phyloP scores from a whole-genome alignment of 1,139 yeast genomes.

The Trichomonascaceae sp. region DNA sequence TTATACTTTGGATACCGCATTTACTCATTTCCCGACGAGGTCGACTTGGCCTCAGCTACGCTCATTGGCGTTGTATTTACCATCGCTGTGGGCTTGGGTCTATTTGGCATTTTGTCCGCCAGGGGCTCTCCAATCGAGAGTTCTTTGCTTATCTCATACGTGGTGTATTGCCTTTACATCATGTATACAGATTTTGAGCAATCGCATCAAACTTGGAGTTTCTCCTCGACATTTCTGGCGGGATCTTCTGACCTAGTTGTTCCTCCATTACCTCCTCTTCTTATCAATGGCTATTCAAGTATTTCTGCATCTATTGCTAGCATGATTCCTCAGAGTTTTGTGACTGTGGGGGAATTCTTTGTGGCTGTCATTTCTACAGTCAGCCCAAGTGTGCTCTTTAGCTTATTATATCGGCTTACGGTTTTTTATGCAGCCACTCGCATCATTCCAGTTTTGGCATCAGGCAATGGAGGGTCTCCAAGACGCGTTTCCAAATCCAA shows the following conservation, averaged over 20 bases:
- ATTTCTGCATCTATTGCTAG: constrained; percentile 40
- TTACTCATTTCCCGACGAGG: constrained; percentile 63
- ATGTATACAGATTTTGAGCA: constrained; percentile 70
- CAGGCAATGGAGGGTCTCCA: constrained; percentile 12
- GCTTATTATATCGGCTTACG: constrained; percentile 75
- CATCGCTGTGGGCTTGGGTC: constrained; percentile 63
- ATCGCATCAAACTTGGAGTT: constrained; percentile 15
- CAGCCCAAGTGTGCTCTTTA: constrained; percentile 74
- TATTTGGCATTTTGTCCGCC: constrained; percentile 78
- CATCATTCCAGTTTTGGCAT: constrained; percentile 56
- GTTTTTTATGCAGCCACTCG: constrained; percentile 92
- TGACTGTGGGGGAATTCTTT: constrained; percentile 64
- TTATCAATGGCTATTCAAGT: constrained; percentile 35
- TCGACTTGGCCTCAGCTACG: constrained; percentile 69
- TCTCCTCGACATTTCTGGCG: constrained; percentile 7
- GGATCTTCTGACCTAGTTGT: constrained; percentile 13
- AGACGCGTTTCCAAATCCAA: constrained; percentile 28
- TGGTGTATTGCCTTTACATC: constrained; percentile 87
- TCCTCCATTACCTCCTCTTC: constrained; percentile 34
- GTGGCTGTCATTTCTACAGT: constrained; percentile 65
- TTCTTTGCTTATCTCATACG: constrained; percentile 78
- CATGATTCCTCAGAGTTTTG: constrained; percentile 42
- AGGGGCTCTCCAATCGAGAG: constrained; percentile 87
- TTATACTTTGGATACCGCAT: constrained; percentile 77
- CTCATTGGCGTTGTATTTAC: constrained; percentile 81